Conservation (phyloP, 768 basidiomycete species). For the Austroboletus eburneus region DNA sequence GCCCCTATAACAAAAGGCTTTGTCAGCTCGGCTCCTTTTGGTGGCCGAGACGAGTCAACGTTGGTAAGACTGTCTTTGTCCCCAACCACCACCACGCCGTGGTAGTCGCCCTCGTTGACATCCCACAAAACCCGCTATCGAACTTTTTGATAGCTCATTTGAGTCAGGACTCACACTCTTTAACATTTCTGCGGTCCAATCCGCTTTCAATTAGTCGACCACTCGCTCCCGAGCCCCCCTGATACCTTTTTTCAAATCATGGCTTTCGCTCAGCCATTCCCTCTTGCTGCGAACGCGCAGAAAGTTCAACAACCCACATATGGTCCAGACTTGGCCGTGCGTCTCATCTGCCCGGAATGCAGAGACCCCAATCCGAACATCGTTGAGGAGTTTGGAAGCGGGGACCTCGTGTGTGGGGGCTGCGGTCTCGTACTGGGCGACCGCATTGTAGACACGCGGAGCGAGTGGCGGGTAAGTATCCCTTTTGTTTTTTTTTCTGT, state of each 20-base stretch:
- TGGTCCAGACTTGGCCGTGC: constrained; percentile 81
- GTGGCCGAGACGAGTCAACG: constrained; percentile 4
- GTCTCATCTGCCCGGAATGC: constrained; percentile 94
- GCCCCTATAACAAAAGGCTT: constrained; percentile 6
- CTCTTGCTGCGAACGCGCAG: constrained; percentile 54
- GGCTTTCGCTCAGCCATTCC: constrained; percentile 79
- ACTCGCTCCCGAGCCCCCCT: constrained; percentile 16
- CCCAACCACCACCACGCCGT: constrained; percentile 20
- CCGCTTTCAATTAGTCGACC: constrained; percentile 5
- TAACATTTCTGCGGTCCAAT: constrained; percentile 14
- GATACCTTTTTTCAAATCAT: constrained; percentile 29
- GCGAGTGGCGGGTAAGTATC: constrained; percentile 89
- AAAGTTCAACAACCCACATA: constrained; percentile 55
- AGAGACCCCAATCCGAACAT: constrained; percentile 91
- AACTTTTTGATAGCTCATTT: too few relatives aligned
- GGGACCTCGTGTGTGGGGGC: constrained; percentile 92
- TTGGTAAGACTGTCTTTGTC: constrained; percentile 13
- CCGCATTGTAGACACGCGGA: constrained; percentile 93
- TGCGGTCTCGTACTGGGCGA: constrained; percentile 96
- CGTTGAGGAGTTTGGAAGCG: constrained; percentile 95
- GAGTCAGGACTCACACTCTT: too few relatives aligned
- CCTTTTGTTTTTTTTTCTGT: constrained; percentile 11
- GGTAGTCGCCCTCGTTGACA: constrained; percentile 14
- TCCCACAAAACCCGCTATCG: too few relatives aligned
- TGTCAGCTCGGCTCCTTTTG: constrained; percentile 23